phyloP scores from a whole-genome alignment of 2,329 filamentous ascomycete genomes.

The Claviceps citrina region DNA sequence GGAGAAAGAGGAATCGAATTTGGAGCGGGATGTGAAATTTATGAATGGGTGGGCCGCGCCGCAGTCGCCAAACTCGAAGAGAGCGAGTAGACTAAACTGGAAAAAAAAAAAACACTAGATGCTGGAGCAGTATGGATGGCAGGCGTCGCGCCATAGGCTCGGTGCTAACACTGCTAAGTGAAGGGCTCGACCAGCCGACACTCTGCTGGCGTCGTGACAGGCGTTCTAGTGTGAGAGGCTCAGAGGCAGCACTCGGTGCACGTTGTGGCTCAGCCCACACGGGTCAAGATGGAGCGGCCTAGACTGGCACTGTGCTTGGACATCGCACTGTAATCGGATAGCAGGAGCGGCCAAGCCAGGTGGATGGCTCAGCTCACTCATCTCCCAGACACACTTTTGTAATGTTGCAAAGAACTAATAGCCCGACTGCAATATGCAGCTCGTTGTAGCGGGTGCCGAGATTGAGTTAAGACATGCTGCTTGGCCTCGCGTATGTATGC shows the following conservation, averaged over 20 bases:
- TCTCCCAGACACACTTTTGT: neutral
- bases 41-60: conserved; percentile 6
- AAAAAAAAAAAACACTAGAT: neutral
- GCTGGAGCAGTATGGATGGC: neutral
- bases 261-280: neutral
- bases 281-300: neutral
- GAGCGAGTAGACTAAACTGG: neutral
- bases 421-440: no score
- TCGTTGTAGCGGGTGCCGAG: no score
- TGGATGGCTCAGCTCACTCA: no score
- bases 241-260: no score
- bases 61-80: conserved; percentile 3
- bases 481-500: no score
- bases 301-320: conserved; percentile 2
- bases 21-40: conserved; percentile 2
- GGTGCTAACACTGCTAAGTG: no score
- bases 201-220: no score
- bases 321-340: no score
- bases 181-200: no score
- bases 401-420: neutral
- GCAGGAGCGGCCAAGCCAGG: no score
- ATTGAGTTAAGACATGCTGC: neutral
- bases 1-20: neutral
- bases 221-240: no score
- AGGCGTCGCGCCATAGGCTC: neutral